Percentiles rank a stretch among this genome's conserved stretches.
Conservation (phyloP, 192 early-diverging fungal genomes). For the Mortierella hygrophila region DNA sequence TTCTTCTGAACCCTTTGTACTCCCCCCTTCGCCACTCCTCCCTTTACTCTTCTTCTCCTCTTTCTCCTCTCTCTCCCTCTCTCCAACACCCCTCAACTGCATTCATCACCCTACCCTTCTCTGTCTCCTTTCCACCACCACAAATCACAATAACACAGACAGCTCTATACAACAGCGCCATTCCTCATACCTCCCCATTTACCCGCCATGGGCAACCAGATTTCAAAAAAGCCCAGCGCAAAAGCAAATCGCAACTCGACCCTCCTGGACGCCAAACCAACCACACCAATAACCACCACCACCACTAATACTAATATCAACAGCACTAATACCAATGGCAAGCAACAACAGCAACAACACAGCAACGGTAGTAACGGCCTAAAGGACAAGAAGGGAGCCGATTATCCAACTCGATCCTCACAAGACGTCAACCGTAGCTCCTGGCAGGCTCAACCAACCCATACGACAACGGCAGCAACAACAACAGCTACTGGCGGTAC, state of each 20-base stretch:
- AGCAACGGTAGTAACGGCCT: constrained; percentile 1
- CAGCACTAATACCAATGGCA: constrained; percentile 15
- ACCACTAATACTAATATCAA: background rate
- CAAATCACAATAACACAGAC: too few species aligned
- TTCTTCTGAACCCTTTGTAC: background rate
- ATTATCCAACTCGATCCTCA: background rate
- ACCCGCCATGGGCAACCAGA: constrained; percentile 47
- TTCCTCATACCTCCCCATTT: background rate
- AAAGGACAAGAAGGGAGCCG: background rate
- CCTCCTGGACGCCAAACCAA: constrained; percentile 21
- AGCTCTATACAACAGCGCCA: background rate
- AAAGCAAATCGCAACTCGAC: constrained; percentile 39
- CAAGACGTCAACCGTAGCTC: constrained; percentile 4
- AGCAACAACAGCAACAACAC: background rate
- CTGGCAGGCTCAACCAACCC: constrained; percentile 1
- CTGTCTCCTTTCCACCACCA: background rate
- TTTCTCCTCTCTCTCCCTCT: background rate
- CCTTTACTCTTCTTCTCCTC: background rate
- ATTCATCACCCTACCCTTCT: background rate
- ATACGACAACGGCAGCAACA: background rate
- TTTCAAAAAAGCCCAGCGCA: constrained; percentile 28
- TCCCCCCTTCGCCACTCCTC: background rate
- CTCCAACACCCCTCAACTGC: background rate
- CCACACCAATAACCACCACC: background rate
- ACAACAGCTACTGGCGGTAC: background rate